Base-by-base conservation (phyloP, 2,329 filamentous ascomycete genomes). In the Emericellopsis cladophorae region DNA sequence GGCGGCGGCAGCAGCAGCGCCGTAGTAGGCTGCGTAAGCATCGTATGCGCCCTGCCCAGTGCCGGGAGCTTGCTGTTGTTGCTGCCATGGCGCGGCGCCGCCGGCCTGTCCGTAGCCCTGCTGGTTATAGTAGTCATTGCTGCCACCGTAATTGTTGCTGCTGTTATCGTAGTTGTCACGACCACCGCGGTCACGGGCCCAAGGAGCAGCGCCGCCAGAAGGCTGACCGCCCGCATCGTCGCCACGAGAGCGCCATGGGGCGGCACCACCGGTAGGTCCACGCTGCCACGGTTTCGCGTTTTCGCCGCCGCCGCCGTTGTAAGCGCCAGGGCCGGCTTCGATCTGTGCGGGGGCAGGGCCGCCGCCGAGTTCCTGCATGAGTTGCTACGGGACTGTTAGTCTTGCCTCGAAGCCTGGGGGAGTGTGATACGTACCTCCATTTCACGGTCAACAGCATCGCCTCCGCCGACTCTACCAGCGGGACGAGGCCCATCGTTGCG, bases 291-390 rank as follows among this genome's bases (percentile, higher is more conserved):
- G 89, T 62, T 86, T 90, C 50, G 76, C 69, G 50, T 82, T 39
- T n/a, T 41, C 42, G 34, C 42, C 79, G 48, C 67, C 79, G 47
- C 67, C 68, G 32, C 81, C 76, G 48, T 66, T 52, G 41, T 58
- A 57, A 44, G 58, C 68, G 42, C 76, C 77, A 43, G 86, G 84
- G 11, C 84, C 86, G 47, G 82, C 86, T 65, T 94, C 92, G 55
- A 98, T 95, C 47, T 84, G 85, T 49, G 81, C 81, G 50, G 81
- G 82, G 31, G 82, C 67, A 44, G 79, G 74, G 46, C 81, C 83
- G 47, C 87, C 86, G 46, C 83, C 87, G 51, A 96, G 77, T 71
- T 96, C 92, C 76, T 93, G 84, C 88, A 98, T 95, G 56, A 98
- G 86, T 79, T 90, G 83, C 84, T 87, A 50, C 9, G 6, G 5